Base-by-base conservation (phyloP, 2,329 filamentous ascomycete genomes). In the Diplodia intermedia region DNA sequence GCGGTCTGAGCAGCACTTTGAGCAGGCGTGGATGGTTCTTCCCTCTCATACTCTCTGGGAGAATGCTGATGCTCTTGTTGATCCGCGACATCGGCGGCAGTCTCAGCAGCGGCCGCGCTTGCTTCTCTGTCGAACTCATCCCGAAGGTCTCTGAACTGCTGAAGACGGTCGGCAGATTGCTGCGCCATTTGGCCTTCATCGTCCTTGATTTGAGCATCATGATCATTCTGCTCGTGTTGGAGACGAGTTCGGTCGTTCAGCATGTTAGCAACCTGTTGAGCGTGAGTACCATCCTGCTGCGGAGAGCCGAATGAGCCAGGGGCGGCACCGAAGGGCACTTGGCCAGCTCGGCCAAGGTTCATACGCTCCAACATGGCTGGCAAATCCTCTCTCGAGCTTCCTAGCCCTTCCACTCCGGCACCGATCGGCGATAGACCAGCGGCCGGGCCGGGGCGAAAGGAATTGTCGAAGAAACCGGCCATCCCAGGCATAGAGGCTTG, bases 131-230 rank as follows among this genome's bases (percentile, higher is more conserved):
- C 71, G 20, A 74, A 73, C 43, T 83, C 81, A 3, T 62, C 56
- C 72, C 91, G 87, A 61, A 95, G 81, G 36, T 90, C 87, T 73
- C 96, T 88, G 76, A 97, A 97, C 75, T 97, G 90, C 72, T 91
- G 88, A 23, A 97, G 84, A 55, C 94, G 89, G 56, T 92, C 91
- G 70, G 85, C 84, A 62, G 84, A 83, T 36, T 80, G 81, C 72
- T 86, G 70, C 9, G 72, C 67, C 12, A 67, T 69, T 18, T 75
- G 80, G 70, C 84, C 65, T 66, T 85, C 83, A 69, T 83, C 81
- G 65, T 83, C 79, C 69, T 67, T 83, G 80, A 66, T 81, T 76
- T 74, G 75, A 60, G 77, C 75, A 69, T 85, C 83, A 70, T 86
- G 85, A 68, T 87, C 83, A 43, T 85, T 84, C 74, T 90, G 87